phyloP scores from a whole-genome alignment of 2,329 filamentous ascomycete genomes.

The Westerdykella aurantiaca region DNA sequence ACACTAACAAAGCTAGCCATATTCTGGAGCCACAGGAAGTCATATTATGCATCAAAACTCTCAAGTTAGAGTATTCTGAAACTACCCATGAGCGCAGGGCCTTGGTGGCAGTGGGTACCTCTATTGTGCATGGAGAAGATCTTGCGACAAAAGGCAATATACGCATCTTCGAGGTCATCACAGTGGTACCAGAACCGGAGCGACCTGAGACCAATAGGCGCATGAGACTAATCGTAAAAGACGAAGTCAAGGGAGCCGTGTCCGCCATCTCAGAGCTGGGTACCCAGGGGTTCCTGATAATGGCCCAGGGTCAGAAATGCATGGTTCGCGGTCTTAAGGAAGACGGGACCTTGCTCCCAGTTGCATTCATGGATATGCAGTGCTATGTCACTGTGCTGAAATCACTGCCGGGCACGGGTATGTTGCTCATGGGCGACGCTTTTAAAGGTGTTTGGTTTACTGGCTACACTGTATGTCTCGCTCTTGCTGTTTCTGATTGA shows the following conservation, averaged over 20 bases:
- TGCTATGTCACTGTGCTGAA: conserved; percentile 85
- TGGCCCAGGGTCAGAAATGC: conserved; percentile 91
- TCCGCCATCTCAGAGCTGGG: conserved; percentile 80
- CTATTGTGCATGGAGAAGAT: conserved; percentile 83
- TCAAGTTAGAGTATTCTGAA: conserved; percentile 86
- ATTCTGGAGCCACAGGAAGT: conserved; percentile 69
- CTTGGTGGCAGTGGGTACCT: conserved; percentile 78
- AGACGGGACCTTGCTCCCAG: conserved; percentile 83
- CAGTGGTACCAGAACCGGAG: conserved; percentile 83
- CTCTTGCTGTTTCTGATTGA: not conserved
- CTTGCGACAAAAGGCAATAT: conserved; percentile 77
- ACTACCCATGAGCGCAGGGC: conserved; percentile 79
- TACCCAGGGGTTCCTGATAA: conserved; percentile 80
- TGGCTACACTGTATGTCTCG: conserved; percentile 65
- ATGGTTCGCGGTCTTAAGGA: conserved; percentile 96
- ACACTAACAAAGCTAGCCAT: conserved; percentile 38
- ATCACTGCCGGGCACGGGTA: conserved; percentile 73
- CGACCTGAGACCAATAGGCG: conserved; percentile 79
- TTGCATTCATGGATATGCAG: conserved; percentile 97
- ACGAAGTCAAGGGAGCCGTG: conserved; percentile 88
- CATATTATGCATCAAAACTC: conserved; percentile 72
- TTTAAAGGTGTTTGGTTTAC: conserved; percentile 95
- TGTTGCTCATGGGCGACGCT: conserved; percentile 83
- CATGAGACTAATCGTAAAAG: conserved; percentile 78
- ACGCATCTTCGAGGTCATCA: conserved; percentile 86